Base-by-base conservation (phyloP, 768 basidiomycete species). In the Sporobolomyces phaffii region DNA sequence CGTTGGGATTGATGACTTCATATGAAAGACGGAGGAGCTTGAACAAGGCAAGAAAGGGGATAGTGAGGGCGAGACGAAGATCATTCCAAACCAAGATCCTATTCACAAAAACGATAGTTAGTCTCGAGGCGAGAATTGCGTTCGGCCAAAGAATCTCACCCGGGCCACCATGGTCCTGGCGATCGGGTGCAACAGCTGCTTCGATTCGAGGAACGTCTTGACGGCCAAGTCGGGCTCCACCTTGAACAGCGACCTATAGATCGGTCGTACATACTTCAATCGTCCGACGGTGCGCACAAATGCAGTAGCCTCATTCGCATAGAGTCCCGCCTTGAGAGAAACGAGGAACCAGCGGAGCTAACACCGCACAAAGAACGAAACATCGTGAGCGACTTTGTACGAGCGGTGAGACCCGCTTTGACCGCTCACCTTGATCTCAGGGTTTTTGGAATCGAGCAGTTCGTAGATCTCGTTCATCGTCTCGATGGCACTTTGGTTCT, bases 181-280 rank as follows among this genome's bases (percentile, higher is more conserved):
- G 38, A 79, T 79, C 4, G 78, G 78, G 68, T 79, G 78, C 62
- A 77, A 77, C 74, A 80, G 78, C 14, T 69, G 73, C 34, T 45
- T 56, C 60, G 78, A 74, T 38, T 74, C 73, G 41, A 72, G 33
- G 75, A 79, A 80, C 1, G 77, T 79, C 73, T 75, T 74, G 45
- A 66, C 72, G n/a, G 79, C 79, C 26, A 79, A 57, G 41, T 76
- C 76, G 0, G 76, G 74, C 14, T 73, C 73, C 50, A 78, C 77
- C 48, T 74, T 64, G 70, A 66, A 64, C 51, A 80, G 34, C 10
- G 77, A 67, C 31, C 76, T 65, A 69, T 75, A 79, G 54, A 76
- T 73, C 22, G 78, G 77, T 51, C 71, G 51, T 24, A 44, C 33
- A 49, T 57, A 68, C 43, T 53, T 64, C 44, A 64, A 50, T 48